A percentile compares a stretch with the other conserved stretches of the same genome.
These are phyloP conservation scores for Thermothielavioides terrestris DNA, from an alignment of 495 filamentous ascomycete species.

Conservation along the genomic window DNA sequence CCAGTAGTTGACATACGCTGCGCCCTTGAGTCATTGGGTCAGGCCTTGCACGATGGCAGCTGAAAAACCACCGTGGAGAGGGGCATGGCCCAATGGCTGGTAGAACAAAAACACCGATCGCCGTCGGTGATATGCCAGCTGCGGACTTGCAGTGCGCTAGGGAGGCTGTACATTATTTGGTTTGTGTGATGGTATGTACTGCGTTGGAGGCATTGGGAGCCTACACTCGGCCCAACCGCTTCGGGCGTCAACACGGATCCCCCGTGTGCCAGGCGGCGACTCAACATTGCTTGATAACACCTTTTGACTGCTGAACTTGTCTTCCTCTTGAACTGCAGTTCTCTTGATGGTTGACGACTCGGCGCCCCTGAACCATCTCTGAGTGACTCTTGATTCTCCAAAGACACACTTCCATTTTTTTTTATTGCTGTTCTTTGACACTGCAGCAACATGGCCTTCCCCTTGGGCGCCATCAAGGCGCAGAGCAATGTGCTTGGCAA, in stretches of 20 bases:
- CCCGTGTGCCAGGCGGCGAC: no score
- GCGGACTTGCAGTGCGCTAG: neutral
- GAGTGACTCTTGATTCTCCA: no score
- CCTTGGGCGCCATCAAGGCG: neutral
- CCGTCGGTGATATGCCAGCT: neutral
- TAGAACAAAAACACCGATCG: neutral
- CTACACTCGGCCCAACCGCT: no score
- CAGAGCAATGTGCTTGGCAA: neutral
- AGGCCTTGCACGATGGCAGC: constrained; percentile 1
- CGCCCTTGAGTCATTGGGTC: neutral
- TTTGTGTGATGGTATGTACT: neutral
- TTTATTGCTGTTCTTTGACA: neutral
- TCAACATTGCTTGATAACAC: no score
- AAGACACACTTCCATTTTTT: no score
- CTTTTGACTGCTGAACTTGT: no score
- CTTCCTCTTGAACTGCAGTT: no score
- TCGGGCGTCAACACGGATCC: no score
- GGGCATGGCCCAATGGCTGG: neutral
- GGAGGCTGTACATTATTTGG: neutral
- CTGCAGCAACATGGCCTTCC: neutral
- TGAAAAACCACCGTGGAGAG: constrained; percentile 1
- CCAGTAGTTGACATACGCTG: neutral
- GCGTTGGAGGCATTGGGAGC: neutral
- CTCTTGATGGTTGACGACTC: no score
- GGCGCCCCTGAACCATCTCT: no score